Percentiles rank a stretch among this genome's conserved stretches.
Evolutionary conservation across 768 basidiomycete genomes (phyloP).

Genomic region (Botryobasidium botryosum): DNA sequence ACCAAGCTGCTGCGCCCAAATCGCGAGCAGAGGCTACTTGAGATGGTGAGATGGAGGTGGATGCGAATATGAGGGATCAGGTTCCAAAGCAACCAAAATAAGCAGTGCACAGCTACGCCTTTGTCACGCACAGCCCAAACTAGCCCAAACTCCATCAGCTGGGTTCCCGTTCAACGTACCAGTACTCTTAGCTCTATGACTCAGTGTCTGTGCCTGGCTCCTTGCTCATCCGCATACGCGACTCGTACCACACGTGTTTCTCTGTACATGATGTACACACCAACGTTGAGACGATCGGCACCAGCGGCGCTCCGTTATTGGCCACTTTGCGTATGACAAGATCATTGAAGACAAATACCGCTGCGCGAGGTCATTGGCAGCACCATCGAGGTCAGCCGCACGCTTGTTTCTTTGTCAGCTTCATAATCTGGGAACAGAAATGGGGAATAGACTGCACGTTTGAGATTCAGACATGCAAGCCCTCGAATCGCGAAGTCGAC

Average conservation of each 20-base stretch:
- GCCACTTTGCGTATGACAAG: slow-evolving; percentile 22
- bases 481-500: slow-evolving; percentile 42
- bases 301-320: slow-evolving; percentile 37
- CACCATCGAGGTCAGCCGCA: slow-evolving; percentile 25
- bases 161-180: no score
- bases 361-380: slow-evolving; percentile 33
- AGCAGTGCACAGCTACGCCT: no score
- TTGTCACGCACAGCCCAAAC: no score
- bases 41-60: no score
- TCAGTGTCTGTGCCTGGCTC: slow-evolving; percentile 37
- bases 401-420: background rate
- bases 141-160: no score
- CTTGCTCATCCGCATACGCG: slow-evolving; percentile 33
- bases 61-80: no score
- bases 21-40: no score
- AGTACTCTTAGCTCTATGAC: no score
- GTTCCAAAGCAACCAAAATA: no score
- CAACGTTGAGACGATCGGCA: slow-evolving; percentile 37
- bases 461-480: slow-evolving; percentile 43
- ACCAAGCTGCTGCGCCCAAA: no score
- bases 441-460: slow-evolving; percentile 47
- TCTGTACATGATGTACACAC: slow-evolving; percentile 30
- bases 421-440: no score
- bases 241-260: slow-evolving; percentile 40
- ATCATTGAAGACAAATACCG: slow-evolving; percentile 38